phyloP scores from a whole-genome alignment of 2,329 filamentous ascomycete species.

The Calonectria honghensis region DNA sequence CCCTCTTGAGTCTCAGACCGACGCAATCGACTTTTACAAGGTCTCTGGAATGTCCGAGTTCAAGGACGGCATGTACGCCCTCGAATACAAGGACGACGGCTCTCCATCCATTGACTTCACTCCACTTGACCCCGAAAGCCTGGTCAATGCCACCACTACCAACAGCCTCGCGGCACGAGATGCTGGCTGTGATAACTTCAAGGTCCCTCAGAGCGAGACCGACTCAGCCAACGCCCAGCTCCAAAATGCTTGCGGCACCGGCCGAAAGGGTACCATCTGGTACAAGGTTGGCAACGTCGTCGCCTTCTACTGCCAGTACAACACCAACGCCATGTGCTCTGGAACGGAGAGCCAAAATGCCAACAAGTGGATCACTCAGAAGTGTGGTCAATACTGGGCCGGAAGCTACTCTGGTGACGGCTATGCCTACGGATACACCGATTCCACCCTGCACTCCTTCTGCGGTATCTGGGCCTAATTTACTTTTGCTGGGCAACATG shows the following conservation, averaged over 20 bases:
- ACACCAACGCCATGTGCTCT: background rate
- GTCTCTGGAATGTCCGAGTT: slow-evolving; percentile 7
- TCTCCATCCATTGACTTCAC: background rate
- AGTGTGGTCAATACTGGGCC: slow-evolving; percentile 1
- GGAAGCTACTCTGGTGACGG: slow-evolving; percentile 4
- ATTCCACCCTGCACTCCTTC: background rate
- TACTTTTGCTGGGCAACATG: background rate
- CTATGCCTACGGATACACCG: slow-evolving; percentile 12
- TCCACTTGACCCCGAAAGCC: background rate
- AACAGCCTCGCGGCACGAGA: background rate
- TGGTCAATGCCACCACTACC: background rate
- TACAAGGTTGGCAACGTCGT: background rate
- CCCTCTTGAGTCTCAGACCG: slow-evolving; percentile 8
- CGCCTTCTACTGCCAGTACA: slow-evolving; percentile 19
- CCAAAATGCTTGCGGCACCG: background rate
- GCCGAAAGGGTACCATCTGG: background rate
- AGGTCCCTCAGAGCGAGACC: background rate
- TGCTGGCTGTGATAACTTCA: slow-evolving; percentile 2
- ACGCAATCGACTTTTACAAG: slow-evolving; percentile 18
- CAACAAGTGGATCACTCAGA: slow-evolving; percentile 18
- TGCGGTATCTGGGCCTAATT: slow-evolving; percentile 1
- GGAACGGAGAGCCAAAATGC: background rate
- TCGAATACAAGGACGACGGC: slow-evolving; percentile 7
- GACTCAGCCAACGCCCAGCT: slow-evolving; percentile 13
- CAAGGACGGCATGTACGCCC: background rate